These are phyloP conservation scores for Murraya paniculata DNA, from an alignment of 345 rosid species.

Conservation along the genomic window DNA sequence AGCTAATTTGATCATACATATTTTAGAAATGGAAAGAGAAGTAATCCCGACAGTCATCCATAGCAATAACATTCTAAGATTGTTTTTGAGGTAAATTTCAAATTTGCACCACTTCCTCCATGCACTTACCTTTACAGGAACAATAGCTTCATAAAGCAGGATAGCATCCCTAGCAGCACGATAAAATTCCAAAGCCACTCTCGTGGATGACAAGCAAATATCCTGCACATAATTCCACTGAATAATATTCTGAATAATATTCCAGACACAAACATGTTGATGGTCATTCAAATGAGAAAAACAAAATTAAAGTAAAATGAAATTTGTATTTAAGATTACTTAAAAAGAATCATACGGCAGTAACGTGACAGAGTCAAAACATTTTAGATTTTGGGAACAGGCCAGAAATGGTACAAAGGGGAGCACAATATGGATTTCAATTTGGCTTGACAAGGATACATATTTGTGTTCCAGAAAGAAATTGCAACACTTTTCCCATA, in stretches of 20 bases:
- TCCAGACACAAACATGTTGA: not conserved
- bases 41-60: not conserved
- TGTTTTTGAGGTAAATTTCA: not conserved
- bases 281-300: not conserved
- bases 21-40: not conserved
- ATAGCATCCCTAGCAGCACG: constrained; percentile 82
- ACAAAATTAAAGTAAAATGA: not conserved
- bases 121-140: constrained; percentile 90
- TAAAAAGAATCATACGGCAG: not conserved
- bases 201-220: constrained; percentile 77
- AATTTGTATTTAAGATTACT: not conserved
- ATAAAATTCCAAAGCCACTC: constrained; percentile 83
- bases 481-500: not conserved
- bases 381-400: not conserved
- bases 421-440: not conserved
- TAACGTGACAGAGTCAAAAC: not conserved
- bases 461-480: not conserved
- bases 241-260: not conserved
- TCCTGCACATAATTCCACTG: constrained; percentile 50
- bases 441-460: not conserved
- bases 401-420: not conserved
- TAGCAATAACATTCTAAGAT: not conserved
- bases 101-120: not conserved
- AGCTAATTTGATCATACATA: not conserved
- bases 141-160: constrained; percentile 85